Base-by-base conservation (phyloP, 148 eudicot species). In the Arbutus unedo region DNA sequence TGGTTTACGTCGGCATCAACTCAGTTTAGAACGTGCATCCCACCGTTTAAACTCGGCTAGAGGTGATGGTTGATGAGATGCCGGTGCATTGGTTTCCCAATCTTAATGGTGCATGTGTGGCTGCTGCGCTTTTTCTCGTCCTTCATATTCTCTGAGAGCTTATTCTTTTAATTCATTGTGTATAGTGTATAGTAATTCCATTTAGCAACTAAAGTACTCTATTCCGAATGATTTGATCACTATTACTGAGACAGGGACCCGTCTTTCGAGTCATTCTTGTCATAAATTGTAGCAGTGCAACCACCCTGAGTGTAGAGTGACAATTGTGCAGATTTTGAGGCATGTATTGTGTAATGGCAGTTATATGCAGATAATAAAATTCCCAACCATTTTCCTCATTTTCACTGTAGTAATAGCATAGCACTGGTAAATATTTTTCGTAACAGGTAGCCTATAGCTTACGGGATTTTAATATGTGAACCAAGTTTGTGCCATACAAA, bases 1-100 rank as follows among this genome's bases (percentile, higher is more conserved):
- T 82, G 94, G 98, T 9, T 56, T 77, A 56, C 16, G 5, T 66
- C 71, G 44, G 11, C 71, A 31, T 66, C 71, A 25, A 66, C 71
- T 66, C 43, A 66, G 71, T 25, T 25, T 66, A 66, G 71, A 66
- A 66, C 71, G 71, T 66, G 71, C 71, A 66, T 66, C 71, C 16
- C 43, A 66, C 16, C 71, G 71, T 25, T 66, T 66, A 25, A 11
- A 16, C 71, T 25, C 43, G 2, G 71, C 71, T 66, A 66, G 25
- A 3, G 44, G 71, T 9, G 14, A 66, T 66, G 71, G 71, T 11
- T 25, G 44, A 66, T 66, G 16, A 25, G 71, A 66, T 25, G 15
- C 71, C 44, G 38, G 38, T 31, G 4, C 71, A 10, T 25, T 25
- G 71, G 14, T 25, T 66, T 66, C 9, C 71, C 44, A 25, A 16